Base-by-base conservation (phyloP, 495 filamentous ascomycete genomes). In the Halenospora varia region DNA sequence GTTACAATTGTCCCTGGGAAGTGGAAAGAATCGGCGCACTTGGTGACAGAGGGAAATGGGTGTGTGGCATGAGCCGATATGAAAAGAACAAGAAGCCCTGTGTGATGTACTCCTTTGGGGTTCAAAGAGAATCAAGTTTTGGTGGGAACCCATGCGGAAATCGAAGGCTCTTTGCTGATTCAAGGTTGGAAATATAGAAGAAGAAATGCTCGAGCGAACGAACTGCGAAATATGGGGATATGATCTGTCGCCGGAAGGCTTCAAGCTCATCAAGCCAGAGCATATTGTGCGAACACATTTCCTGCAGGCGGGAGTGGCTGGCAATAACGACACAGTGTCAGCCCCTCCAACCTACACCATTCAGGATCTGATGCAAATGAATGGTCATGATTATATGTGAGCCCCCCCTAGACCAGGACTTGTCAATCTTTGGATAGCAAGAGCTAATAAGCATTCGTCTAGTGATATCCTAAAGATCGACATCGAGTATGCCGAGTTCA, bases 21-120 rank as follows among this genome's bases (percentile, higher is more conserved):
- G 61, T 70, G 2, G 61, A 70, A 26, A 59, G 68, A 13, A 61
- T 70, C 29, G 66, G 68, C n/a, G 44, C 57, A 3, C 55, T 70
- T 19, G 68, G 63, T 26, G 68, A 70, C 45, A 64, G 68, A 53
- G 68, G 68, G 25, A 70, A 70, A 51, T 68, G 63, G 64, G 68
- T 70, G 0, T 70, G 68, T 55, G 68, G 68, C 8, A 63, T 70
- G 61, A 59, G 51, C 25, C 15, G 54, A 19, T 65, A 63, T 51
- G 64, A 62, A 44, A 53, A 60, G 35, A 59, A 55, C 41, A 50
- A 44, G 3, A 49, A 26, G n/a, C 55, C 58, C 2, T 56, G 57
- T 25, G 48, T 68, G 24, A 58, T 66, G n/a, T 70, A 70, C 49
- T 61, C 55, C 17, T 70, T 70, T 48, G 68, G 68, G 13, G 67